Evolutionary conservation across 2,329 filamentous ascomycete genomes (phyloP).

Genomic region (Colletotrichum sublineola): DNA sequence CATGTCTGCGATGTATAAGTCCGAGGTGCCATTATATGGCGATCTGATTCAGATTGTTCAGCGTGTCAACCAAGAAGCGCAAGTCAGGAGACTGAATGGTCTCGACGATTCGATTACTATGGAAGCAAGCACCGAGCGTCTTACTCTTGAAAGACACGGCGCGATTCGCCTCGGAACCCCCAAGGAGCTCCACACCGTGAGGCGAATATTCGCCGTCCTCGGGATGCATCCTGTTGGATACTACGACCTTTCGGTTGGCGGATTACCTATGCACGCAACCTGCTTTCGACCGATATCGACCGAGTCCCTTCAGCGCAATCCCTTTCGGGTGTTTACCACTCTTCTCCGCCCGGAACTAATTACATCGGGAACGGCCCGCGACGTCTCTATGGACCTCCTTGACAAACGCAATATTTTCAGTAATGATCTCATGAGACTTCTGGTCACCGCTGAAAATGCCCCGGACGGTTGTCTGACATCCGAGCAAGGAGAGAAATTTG

Average conservation of each 20-base stretch:
- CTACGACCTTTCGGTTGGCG: conserved; percentile 62
- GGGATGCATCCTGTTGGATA: conserved; percentile 65
- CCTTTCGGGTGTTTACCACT: conserved; percentile 58
- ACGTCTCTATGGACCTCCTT: conserved; percentile 52
- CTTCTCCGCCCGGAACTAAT: conserved; percentile 58
- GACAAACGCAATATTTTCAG: conserved; percentile 58
- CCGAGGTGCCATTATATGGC: conserved; percentile 53
- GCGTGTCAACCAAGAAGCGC: conserved; percentile 44
- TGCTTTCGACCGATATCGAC: conserved; percentile 59
- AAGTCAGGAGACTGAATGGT: not conserved
- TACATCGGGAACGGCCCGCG: conserved; percentile 47
- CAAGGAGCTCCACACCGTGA: conserved; percentile 57
- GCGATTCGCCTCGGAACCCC: conserved; percentile 63
- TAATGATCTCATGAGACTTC: conserved; percentile 51
- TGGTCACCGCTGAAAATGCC: conserved; percentile 51
- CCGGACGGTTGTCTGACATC: conserved; percentile 47
- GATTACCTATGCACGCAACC: conserved; percentile 65
- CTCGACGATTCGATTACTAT: conserved; percentile 6
- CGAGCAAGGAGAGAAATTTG: conserved; percentile 52
- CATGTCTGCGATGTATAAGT: conserved; percentile 53
- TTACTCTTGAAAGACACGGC: conserved; percentile 55
- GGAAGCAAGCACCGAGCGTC: conserved; percentile 13
- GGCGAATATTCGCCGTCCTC: conserved; percentile 60
- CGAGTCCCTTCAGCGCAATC: conserved; percentile 55
- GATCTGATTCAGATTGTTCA: conserved; percentile 50